Evolutionary conservation across 768 basidiomycete genomes (phyloP).

Genomic region (Gloeophyllum trabeum): DNA sequence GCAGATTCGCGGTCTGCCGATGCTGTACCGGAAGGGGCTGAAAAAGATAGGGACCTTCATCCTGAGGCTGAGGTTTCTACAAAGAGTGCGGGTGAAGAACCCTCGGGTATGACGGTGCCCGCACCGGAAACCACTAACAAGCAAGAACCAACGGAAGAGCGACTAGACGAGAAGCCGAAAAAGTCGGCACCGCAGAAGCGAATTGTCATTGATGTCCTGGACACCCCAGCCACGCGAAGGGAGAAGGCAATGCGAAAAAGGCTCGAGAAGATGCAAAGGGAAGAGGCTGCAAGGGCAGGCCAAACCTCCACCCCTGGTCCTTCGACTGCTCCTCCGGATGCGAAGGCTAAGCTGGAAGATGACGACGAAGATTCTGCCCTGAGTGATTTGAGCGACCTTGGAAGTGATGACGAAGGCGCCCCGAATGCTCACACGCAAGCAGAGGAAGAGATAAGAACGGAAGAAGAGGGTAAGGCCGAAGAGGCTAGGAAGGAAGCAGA

Average conservation of each 20-base stretch:
- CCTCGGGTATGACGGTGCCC: too few relatives aligned
- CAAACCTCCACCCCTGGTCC: neutral
- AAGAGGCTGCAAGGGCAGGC: neutral
- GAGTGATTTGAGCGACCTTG: neutral
- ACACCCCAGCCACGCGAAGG: constrained; percentile 57
- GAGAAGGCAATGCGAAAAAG: constrained; percentile 39
- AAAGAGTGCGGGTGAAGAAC: too few relatives aligned
- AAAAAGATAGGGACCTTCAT: too few relatives aligned
- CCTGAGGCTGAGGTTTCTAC: too few relatives aligned
- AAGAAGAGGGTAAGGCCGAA: neutral
- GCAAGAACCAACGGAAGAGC: too few relatives aligned
- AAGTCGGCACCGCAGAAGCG: constrained; percentile 28
- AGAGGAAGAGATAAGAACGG: neutral
- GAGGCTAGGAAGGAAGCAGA: constrained; percentile 1
- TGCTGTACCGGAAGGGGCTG: too few relatives aligned
- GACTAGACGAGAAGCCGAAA: constrained; percentile 14
- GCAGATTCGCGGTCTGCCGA: too few relatives aligned
- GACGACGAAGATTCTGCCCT: neutral
- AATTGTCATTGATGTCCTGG: constrained; percentile 60
- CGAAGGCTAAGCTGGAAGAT: neutral
- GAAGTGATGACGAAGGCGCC: neutral
- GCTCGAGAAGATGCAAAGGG: neutral
- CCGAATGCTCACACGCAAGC: too few relatives aligned
- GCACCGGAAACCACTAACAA: too few relatives aligned
- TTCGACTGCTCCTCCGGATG: neutral